Conservation (phyloP, 441 rosid species). For the Hura crepitans region DNA sequence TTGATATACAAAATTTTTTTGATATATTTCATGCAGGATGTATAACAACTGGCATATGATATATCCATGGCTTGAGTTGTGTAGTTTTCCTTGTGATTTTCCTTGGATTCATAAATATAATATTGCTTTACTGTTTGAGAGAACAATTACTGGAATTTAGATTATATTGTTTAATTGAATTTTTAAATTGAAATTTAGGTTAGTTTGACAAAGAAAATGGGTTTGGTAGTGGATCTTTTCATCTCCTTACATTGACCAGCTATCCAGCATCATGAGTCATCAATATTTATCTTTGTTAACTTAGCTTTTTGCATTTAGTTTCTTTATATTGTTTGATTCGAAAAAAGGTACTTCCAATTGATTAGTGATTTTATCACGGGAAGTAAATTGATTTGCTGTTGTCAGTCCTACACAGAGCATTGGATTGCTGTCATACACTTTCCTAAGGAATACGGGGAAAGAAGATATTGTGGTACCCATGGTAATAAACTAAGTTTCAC, state of each 20-base stretch:
- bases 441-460: constrained; percentile 84
- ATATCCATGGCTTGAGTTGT: not conserved
- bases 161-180: not conserved
- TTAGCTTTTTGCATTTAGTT: not conserved
- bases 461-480: constrained; percentile 96
- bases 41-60: not conserved
- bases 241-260: not conserved
- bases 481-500: constrained; percentile 42
- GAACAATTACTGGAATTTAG: not conserved
- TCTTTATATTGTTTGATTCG: not conserved
- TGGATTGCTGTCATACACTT: constrained; percentile 85
- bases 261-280: not conserved
- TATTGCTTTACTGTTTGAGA: not conserved
- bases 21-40: not conserved
- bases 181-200: not conserved
- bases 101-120: not conserved
- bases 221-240: too few species aligned
- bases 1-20: not conserved
- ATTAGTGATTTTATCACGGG: not conserved
- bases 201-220: not conserved
- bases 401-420: constrained; percentile 80
- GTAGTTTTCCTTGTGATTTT: not conserved
- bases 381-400: constrained; percentile 27
- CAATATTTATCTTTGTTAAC: not conserved
- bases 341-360: not conserved